Base-by-base conservation (phyloP, 257 asterid genomes). In the Gentiana straminea region DNA sequence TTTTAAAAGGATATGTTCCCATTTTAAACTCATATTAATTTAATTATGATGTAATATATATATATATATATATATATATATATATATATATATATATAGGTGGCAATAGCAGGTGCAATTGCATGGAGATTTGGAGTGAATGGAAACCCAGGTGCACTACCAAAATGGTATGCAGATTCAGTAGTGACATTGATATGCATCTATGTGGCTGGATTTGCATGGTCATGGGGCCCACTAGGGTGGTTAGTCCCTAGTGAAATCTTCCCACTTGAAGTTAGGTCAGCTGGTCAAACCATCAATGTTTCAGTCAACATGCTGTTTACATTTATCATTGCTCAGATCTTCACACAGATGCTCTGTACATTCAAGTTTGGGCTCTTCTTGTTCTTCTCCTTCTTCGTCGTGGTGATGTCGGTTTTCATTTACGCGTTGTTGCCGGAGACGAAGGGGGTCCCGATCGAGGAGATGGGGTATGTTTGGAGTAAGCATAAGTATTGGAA, bases 211-310 rank as follows among this genome's bases (percentile, higher is more conserved):
- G 96, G 79, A 8, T 84, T 83, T 35, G 87, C 94, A 0, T 80
- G 91, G 94, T 86, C 95, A 49, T 86, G 95, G 95, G 95, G 95
- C 0, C 95, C 95, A 3, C 72, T 86, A 24, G 94, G 91, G 0
- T 84, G 95, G 95, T 63, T 84, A 4, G 88, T 86, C 1, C 94
- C 94, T 0, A 86, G 95, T 67, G 94, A 86, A 57, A 83, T 86
- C 5, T 83, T 83, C 70, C 89, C 94, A 1, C 71, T 86, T 0
- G 96, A 86, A 57, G 70, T 86, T 12, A 79, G 96, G 7, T 86
- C 94, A 0, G 94, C 94, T 7, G 94, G 89, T 1, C 94, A 84
- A 57, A 81, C 89, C 60, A 51, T 84, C 13, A 86, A 68, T 13
- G 94, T 86, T 0, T 67, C 80, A 0, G 86, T 80, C 35, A 86